phyloP scores from a whole-genome alignment of 1,139 yeast genomes.

The Debaryomycetaceae sp. region DNA sequence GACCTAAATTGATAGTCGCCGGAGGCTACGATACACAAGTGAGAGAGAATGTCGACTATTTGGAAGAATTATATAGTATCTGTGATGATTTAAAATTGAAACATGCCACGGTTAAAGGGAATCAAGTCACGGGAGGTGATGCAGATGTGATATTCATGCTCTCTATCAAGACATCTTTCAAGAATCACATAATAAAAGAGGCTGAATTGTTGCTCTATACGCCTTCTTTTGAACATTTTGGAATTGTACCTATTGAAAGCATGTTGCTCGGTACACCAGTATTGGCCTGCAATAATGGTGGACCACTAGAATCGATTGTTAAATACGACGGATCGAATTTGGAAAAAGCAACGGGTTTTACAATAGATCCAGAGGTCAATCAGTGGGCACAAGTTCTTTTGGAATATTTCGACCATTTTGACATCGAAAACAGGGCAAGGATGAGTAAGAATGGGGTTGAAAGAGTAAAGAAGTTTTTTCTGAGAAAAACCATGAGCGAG shows the following conservation, averaged over 20 bases:
- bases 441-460: conserved; percentile 51
- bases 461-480: conserved; percentile 52
- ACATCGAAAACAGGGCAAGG: conserved; percentile 20
- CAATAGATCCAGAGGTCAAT: conserved; percentile 49
- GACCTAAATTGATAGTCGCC: conserved; percentile 58
- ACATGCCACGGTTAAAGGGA: conserved; percentile 48
- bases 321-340: conserved; percentile 36
- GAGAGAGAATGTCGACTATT: conserved; percentile 69
- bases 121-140: conserved; percentile 33
- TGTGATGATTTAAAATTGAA: conserved; percentile 45
- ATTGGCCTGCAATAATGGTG: conserved; percentile 84
- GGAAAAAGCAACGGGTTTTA: conserved; percentile 70
- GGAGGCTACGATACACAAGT: conserved; percentile 92
- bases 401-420: conserved; percentile 31
- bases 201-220: conserved; percentile 75
- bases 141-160: conserved; percentile 73
- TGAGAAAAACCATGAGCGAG: conserved; percentile 60
- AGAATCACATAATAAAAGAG: conserved; percentile 57
- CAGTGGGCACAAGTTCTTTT: conserved; percentile 65
- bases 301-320: conserved; percentile 82
- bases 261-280: conserved; percentile 85
- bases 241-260: conserved; percentile 95
- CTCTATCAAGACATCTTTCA: conserved; percentile 64
- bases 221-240: conserved; percentile 91
- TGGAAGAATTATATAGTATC: conserved; percentile 54